A percentile compares a stretch with the other conserved stretches of the same genome.
Conservation (phyloP, 2,329 filamentous ascomycete species). For the Calonectria pauciramosa region DNA sequence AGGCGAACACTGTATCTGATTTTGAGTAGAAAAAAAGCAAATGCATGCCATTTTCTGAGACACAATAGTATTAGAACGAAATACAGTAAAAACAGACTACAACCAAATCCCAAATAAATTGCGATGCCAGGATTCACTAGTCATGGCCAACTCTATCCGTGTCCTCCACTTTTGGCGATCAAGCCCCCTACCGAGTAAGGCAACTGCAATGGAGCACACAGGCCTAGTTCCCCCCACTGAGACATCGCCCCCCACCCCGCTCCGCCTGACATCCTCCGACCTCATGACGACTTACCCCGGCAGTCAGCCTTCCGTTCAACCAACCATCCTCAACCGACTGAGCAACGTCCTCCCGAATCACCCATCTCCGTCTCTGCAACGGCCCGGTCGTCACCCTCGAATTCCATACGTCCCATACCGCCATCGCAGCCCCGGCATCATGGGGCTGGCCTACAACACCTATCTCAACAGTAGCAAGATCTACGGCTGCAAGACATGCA, state of each 20-base stretch:
- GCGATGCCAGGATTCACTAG: not conserved
- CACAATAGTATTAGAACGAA: not conserved
- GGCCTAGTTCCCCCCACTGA: not conserved
- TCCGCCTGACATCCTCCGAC: conserved; percentile 35
- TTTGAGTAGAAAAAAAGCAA: not conserved
- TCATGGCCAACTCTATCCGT: not conserved
- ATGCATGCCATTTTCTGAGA: not conserved
- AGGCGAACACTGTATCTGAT: not conserved
- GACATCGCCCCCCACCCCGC: conserved; percentile 26
- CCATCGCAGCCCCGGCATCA: conserved; percentile 54
- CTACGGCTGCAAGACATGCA: conserved; percentile 95
- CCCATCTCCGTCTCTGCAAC: conserved; percentile 12
- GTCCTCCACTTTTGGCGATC: not conserved
- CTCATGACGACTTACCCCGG: conserved; percentile 41
- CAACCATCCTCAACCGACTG: conserved; percentile 9
- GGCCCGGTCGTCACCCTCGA: not conserved
- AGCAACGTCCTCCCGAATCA: conserved; percentile 21
- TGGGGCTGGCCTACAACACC: conserved; percentile 93
- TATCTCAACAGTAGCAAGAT: conserved; percentile 90
- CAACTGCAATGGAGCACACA: not conserved
- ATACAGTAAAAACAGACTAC: not conserved
- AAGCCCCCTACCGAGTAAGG: not conserved
- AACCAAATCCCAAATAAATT: not conserved
- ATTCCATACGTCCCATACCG: not conserved
- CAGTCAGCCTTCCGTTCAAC: not conserved